Percentiles rank a stretch among this genome's conserved stretches.
These are phyloP conservation scores for Diatrype stigma DNA, from an alignment of 2,329 filamentous ascomycete genomes.

Conservation along the genomic window DNA sequence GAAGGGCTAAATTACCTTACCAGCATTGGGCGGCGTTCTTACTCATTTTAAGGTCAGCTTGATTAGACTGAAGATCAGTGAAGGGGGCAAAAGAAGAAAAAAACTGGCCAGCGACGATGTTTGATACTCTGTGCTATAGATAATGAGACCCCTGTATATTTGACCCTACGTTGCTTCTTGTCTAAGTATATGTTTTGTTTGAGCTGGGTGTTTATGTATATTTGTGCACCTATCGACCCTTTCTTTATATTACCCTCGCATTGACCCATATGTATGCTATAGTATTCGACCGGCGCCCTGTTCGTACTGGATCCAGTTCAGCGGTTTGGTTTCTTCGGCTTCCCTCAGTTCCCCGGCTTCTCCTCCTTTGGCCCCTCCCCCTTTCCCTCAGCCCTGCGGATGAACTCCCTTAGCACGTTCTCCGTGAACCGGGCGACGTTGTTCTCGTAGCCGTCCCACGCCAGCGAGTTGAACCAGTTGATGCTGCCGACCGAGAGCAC, in stretches of 20 bases:
- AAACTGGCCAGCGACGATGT: background rate
- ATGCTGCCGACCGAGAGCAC: slow-evolving; percentile 20
- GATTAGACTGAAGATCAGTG: background rate
- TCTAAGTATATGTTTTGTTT: too few species aligned
- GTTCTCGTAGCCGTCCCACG: slow-evolving; percentile 20
- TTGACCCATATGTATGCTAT: too few species aligned
- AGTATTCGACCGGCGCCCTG: too few species aligned
- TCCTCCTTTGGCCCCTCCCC: background rate
- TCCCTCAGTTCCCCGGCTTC: too few species aligned
- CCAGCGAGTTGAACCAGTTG: slow-evolving; percentile 21
- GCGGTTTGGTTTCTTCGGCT: too few species aligned
- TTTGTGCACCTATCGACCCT: too few species aligned
- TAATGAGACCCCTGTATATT: background rate
- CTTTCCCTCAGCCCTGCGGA: background rate
- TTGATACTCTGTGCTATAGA: background rate
- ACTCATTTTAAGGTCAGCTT: background rate
- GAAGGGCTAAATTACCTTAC: slow-evolving; percentile 3
- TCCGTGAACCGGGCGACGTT: slow-evolving; percentile 20
- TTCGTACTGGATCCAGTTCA: too few species aligned
- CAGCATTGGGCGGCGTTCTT: slow-evolving; percentile 16
- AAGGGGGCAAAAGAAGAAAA: background rate
- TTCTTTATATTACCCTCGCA: too few species aligned
- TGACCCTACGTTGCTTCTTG: too few species aligned
- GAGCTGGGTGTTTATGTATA: too few species aligned
- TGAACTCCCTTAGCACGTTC: slow-evolving; percentile 13